These are phyloP conservation scores for Phytophthora melonis DNA, from an alignment of 352 stramenopile species.

Conservation along the genomic window DNA sequence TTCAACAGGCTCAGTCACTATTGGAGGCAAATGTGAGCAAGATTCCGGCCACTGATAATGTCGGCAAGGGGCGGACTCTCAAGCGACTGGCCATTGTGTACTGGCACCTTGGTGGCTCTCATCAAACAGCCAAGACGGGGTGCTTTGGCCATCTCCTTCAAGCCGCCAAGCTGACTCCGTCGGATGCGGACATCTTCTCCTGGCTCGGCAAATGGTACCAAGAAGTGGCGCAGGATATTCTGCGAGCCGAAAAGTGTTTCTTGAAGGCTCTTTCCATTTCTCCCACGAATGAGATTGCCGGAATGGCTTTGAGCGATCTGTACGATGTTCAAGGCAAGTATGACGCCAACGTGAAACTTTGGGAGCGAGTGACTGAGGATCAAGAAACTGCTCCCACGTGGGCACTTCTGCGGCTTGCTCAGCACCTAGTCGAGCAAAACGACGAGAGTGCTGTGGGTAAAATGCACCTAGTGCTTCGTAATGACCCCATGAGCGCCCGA, in stretches of 20 bases:
- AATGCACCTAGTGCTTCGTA: conserved; percentile 78
- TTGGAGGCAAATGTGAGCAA: conserved; percentile 49
- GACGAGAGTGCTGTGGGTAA: conserved; percentile 75
- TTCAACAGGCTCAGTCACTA: conserved; percentile 44
- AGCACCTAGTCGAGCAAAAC: conserved; percentile 73
- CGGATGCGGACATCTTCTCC: conserved; percentile 72
- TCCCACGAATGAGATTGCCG: conserved; percentile 61
- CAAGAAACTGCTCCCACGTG: conserved; percentile 73
- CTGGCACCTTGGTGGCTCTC: conserved; percentile 64
- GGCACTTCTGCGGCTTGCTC: conserved; percentile 75
- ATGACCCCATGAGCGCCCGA: conserved; percentile 66
- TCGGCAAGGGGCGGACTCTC: conserved; percentile 45
- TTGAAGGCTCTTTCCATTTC: conserved; percentile 81
- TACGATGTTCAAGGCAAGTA: conserved; percentile 72
- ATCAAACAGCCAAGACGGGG: conserved; percentile 60
- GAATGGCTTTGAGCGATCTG: conserved; percentile 68
- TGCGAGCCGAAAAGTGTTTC: conserved; percentile 88
- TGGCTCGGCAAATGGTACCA: conserved; percentile 86
- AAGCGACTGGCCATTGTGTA: conserved; percentile 86
- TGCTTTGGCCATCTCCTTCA: conserved; percentile 77
- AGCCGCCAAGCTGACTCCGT: conserved; percentile 76
- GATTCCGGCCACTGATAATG: conserved; percentile 28
- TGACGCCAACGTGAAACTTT: conserved; percentile 76
- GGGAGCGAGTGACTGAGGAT: conserved; percentile 68
- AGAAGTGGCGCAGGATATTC: conserved; percentile 60